Evolutionary conservation across 768 basidiomycete genomes (phyloP).

Genomic region (Phanerodontia chrysosporium): DNA sequence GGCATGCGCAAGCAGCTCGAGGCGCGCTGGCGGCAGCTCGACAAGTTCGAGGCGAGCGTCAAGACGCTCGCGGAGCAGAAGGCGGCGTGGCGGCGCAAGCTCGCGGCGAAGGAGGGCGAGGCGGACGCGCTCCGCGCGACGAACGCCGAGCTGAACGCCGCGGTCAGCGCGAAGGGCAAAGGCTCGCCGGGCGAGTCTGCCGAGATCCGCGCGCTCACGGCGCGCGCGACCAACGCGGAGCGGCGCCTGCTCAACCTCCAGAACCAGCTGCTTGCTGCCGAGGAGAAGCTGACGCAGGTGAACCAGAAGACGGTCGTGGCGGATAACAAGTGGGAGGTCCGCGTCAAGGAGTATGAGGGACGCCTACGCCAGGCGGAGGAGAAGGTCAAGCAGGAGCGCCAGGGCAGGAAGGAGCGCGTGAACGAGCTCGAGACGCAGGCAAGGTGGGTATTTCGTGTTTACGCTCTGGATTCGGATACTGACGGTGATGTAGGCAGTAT

Average conservation of each 20-base stretch:
- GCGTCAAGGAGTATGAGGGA: constrained; percentile 87
- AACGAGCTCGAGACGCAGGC: constrained; percentile 65
- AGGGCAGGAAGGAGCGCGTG: constrained; percentile 87
- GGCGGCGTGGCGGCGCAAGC: constrained; percentile 75
- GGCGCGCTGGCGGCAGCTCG: constrained; percentile 84
- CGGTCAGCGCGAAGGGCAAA: constrained; percentile 33
- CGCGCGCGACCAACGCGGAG: constrained; percentile 80
- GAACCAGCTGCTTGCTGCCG: constrained; percentile 78
- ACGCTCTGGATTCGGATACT: neutral
- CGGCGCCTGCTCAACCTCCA: constrained; percentile 73
- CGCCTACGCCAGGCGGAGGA: constrained; percentile 81
- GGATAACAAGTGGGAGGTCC: constrained; percentile 88
- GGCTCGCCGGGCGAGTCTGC: constrained; percentile 55
- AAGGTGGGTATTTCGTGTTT: constrained; percentile 41
- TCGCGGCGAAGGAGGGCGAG: constrained; percentile 77
- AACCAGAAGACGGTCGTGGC: constrained; percentile 68
- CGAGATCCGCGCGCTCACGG: constrained; percentile 63
- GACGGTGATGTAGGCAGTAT: constrained; percentile 46
- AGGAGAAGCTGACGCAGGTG: constrained; percentile 76
- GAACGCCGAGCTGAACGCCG: constrained; percentile 64
- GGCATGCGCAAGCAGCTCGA: constrained; percentile 88
- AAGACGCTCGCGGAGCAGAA: constrained; percentile 81
- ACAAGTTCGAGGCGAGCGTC: constrained; percentile 84
- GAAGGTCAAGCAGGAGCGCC: constrained; percentile 86
- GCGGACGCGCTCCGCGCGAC: constrained; percentile 81